Conservation (phyloP, 2,329 filamentous ascomycete species). For the Calonectria honghensis region DNA sequence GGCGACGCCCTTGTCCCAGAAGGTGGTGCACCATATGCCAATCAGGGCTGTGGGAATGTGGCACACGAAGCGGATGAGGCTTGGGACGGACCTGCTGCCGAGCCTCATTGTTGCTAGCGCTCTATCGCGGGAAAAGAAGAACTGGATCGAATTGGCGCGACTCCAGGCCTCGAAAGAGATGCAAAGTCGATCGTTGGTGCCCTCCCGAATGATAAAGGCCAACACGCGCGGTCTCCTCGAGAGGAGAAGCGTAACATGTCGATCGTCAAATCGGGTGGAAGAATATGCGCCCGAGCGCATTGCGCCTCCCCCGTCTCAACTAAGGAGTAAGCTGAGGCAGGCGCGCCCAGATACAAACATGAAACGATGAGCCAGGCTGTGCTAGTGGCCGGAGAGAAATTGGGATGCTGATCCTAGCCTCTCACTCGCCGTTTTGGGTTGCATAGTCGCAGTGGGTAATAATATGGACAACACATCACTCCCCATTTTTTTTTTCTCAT, state of each 20-base stretch:
- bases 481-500: background rate
- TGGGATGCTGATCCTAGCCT: conserved; percentile 14
- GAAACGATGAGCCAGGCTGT: conserved; percentile 6
- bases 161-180: background rate
- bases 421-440: background rate
- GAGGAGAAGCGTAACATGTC: background rate
- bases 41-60: conserved; percentile 25
- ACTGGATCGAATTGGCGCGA: background rate
- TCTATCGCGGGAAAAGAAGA: background rate
- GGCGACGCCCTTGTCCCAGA: conserved; percentile 11
- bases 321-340: conserved; percentile 5
- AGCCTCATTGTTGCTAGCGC: conserved; percentile 16
- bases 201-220: background rate
- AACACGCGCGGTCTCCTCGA: background rate
- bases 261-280: conserved; percentile 14
- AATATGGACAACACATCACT: conserved; percentile 18
- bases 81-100: conserved; percentile 3
- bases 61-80: conserved; percentile 25
- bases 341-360: conserved; percentile 15
- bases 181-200: background rate
- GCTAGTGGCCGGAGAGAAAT: conserved; percentile 8
- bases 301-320: conserved; percentile 1
- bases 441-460: conserved; percentile 11
- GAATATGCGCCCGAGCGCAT: conserved; percentile 21
- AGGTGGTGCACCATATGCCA: conserved; percentile 28